A percentile compares a stretch with the other conserved stretches of the same genome.
Evolutionary conservation across 2,329 filamentous ascomycete genomes (phyloP).

Genomic region (Botrytis cinerea): DNA sequence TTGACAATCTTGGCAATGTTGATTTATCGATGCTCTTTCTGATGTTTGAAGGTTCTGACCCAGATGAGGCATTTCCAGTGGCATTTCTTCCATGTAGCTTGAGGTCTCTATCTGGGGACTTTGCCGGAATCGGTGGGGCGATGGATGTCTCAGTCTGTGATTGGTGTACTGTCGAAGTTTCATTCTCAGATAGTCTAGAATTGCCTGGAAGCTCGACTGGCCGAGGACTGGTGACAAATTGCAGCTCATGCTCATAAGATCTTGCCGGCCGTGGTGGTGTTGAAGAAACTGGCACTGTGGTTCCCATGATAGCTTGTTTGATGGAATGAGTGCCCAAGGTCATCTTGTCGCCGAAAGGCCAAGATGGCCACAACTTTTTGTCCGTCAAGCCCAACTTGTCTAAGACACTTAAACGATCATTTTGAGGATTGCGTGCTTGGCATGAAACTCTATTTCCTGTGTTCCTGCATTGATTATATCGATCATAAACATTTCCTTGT

Average conservation of each 20-base stretch:
- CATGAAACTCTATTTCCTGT: not conserved
- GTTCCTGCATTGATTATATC: not conserved
- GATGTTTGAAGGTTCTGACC: not conserved
- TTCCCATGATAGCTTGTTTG: constrained; percentile 3
- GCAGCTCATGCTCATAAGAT: not conserved
- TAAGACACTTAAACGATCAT: not conserved
- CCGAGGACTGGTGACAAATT: not conserved
- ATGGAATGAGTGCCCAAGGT: not conserved
- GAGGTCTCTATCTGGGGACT: not conserved
- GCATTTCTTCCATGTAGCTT: not conserved
- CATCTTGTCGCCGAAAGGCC: constrained; percentile 8
- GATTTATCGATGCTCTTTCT: not conserved
- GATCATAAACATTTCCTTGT: too few species aligned
- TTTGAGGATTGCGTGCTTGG: not conserved
- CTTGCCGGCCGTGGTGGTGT: not conserved
- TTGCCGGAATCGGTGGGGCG: not conserved
- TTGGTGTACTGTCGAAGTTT: not conserved
- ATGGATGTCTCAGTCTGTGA: not conserved
- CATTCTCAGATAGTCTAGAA: not conserved
- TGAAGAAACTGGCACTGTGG: not conserved
- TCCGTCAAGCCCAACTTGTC: not conserved
- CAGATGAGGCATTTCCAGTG: not conserved
- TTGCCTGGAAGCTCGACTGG: not conserved
- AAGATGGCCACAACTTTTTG: constrained; percentile 9
- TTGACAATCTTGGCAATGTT: not conserved